Evolutionary conservation across 2,329 filamentous ascomycete genomes (phyloP), one percentile per base, ranked within the genome.

Genomic region (Magnaporthiopsis rhizophila): DNA sequence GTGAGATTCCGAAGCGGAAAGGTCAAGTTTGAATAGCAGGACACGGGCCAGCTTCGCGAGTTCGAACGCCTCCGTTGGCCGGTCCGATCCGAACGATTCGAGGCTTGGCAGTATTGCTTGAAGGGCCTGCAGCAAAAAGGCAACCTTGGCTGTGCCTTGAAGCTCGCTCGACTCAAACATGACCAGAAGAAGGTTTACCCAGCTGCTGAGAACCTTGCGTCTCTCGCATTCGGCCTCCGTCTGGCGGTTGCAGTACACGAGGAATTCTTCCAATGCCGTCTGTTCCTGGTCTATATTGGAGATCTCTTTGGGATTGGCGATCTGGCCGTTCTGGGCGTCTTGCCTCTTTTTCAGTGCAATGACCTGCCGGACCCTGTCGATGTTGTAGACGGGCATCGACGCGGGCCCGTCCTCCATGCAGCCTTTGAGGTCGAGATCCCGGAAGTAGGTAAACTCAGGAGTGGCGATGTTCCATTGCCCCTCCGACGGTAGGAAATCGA

Each of bases 61-160:
- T 71, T 96, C 88, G 32, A 89, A 79, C 3, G 91, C 90, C 64
- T 92, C 88, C 18, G 82, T 80, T 1, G 88, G 81, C 64, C 89
- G 86, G 12, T 89, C 86, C 6, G 85, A 82, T 64, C 91, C 86
- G 62, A 90, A 89, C 24, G 83, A 83, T 72, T 98, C 94, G 15
- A 99, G 83, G 68, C 92, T 96, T 0, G 95, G 93, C 8, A 97
- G 81, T 61, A 96, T 90, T 18, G 94, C 85, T 72, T 98, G 93
- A 6, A 99, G 81, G 0, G 90, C 88, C 73, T 96, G 92, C 13
- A 98, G 78, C 64, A 96, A 87, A 73, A 97, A 93, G 0, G 89
- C 86, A 6, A 88, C 88, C 71, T 89, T 89, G 36, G 84, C 85
- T 1, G 85, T 85, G 63, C 86, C 84, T 65, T 90, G 89, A 72